phyloP scores from a whole-genome alignment of 1,139 yeast genomes.

The Schwanniomyces etchellsii region DNA sequence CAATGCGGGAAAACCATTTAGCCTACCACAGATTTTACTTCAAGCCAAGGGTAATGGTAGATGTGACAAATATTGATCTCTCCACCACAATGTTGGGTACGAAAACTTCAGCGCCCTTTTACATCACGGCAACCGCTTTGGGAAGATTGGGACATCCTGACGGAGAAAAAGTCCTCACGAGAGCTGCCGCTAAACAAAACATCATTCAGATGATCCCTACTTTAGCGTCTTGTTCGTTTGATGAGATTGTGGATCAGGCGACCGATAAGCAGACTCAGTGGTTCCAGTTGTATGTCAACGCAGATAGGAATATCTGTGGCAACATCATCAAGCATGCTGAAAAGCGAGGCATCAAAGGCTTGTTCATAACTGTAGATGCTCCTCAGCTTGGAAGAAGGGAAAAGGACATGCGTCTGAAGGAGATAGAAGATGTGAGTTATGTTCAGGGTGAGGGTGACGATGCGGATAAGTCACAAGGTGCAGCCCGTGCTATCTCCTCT shows the following conservation, averaged over 20 bases:
- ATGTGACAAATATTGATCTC: slow-evolving; percentile 45
- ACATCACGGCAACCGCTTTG: slow-evolving; percentile 75
- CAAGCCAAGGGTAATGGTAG: slow-evolving; percentile 74
- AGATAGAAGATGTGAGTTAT: slow-evolving; percentile 26
- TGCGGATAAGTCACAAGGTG: slow-evolving; percentile 72
- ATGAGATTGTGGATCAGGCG: slow-evolving; percentile 61
- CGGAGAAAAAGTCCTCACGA: slow-evolving; percentile 74
- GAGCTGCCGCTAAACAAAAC: slow-evolving; percentile 63
- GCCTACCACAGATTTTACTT: slow-evolving; percentile 85
- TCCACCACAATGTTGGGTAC: slow-evolving; percentile 38
- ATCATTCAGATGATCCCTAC: slow-evolving; percentile 80
- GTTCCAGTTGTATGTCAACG: slow-evolving; percentile 85
- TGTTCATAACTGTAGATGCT: slow-evolving; percentile 89
- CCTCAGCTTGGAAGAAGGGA: slow-evolving; percentile 94
- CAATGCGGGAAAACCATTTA: slow-evolving; percentile 82
- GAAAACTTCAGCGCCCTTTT: slow-evolving; percentile 50
- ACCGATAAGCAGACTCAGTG: slow-evolving; percentile 54
- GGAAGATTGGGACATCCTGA: slow-evolving; percentile 74
- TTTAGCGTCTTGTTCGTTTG: slow-evolving; percentile 68
- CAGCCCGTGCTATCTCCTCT: slow-evolving; percentile 78
- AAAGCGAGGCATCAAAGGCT: slow-evolving; percentile 66
- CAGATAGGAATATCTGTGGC: slow-evolving; percentile 48
- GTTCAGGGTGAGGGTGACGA: slow-evolving; percentile 61
- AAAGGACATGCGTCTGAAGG: slow-evolving; percentile 47
- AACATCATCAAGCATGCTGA: slow-evolving; percentile 68